Base-by-base conservation (phyloP, 2,329 filamentous ascomycete species). In the Alternaria consortialis region DNA sequence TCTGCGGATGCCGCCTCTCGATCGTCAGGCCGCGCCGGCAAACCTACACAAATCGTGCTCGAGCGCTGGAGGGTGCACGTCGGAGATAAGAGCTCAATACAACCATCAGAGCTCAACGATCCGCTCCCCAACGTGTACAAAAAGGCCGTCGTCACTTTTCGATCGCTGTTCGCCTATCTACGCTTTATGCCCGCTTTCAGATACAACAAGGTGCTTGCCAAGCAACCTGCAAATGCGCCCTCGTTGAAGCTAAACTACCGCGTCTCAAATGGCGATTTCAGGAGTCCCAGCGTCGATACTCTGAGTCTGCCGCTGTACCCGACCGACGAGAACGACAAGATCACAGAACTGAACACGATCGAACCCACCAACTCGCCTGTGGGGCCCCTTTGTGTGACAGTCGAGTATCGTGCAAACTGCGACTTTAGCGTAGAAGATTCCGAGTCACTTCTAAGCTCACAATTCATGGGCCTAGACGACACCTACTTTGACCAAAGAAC, bases 61-160 rank as follows among this genome's bases (percentile, higher is more conserved):
- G 95, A 99, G 81, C 87, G 94, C 69, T 99, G 95, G 95, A 90
- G 85, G 58, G 86, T 99, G 65, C 90, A 95, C 75, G 84, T 98
- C 58, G 91, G 91, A 74, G 87, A 87, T 68, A 81, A 74, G 59
- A 67, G 59, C 78, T 84, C 58, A 76, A 83, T 76, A 76, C 84
- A 87, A 74, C 92, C 57, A 71, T 83, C 82, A 39, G 85, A 88
- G 60, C 78, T 88, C 53, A 84, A 80, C 54, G 83, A 86, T 47
- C 83, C 87, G 32, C 82, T 98, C 53, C 93, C 95, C 13, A 94
- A 92, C 53, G 89, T 97, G 60, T 99, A 99, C 85, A 99, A 99
- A 82, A 95, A 97, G 81, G 93, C 92, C 71, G 97, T 99, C 66
- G 91, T 98, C 68, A 88, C 97, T 70, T 97, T 98, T 80, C 88